A percentile compares a stretch with the other conserved stretches of the same genome.
These are phyloP conservation scores for Dioscorea alata DNA, from an alignment of 106 monocot species.

Conservation along the genomic window DNA sequence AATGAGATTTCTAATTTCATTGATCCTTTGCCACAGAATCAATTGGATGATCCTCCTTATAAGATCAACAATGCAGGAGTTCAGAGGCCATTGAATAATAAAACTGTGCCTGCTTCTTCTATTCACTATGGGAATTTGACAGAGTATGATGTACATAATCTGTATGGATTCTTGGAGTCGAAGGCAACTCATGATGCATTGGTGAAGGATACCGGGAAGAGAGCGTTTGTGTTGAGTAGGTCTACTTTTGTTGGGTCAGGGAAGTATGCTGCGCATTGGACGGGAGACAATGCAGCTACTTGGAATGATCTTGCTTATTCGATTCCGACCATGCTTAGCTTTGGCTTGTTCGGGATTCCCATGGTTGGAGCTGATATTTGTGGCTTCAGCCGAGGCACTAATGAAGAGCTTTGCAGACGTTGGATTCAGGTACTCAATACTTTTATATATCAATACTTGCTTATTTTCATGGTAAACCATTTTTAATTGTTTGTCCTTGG, in stretches of 20 bases:
- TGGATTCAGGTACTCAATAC: conserved; percentile 59
- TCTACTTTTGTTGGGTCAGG: conserved; percentile 70
- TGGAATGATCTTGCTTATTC: conserved; percentile 67
- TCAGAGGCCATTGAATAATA: conserved; percentile 20
- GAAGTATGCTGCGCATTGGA: conserved; percentile 61
- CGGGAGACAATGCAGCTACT: conserved; percentile 54
- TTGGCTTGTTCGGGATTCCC: conserved; percentile 71
- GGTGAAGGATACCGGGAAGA: conserved; percentile 32
- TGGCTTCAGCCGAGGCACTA: conserved; percentile 52
- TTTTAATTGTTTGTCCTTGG: too few relatives aligned
- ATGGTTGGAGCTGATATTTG: conserved; percentile 87
- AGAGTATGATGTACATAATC: conserved; percentile 73
- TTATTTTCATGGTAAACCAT: too few relatives aligned
- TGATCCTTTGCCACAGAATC: conserved; percentile 21
- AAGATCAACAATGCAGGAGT: conserved; percentile 47
- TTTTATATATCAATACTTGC: too few relatives aligned
- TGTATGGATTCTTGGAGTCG: conserved; percentile 51
- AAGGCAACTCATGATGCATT: conserved; percentile 47
- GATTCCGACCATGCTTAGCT: conserved; percentile 51
- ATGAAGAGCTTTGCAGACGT: conserved; percentile 52
- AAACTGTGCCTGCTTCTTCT: conserved; percentile 45
- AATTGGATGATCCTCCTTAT: conserved; percentile 58
- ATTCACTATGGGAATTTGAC: conserved; percentile 54
- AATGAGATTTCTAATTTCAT: conserved; percentile 79
- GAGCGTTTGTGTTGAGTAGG: conserved; percentile 61